Evolutionary conservation across 2,329 filamentous ascomycete genomes (phyloP).

Genomic region (Macrophomina tecta): DNA sequence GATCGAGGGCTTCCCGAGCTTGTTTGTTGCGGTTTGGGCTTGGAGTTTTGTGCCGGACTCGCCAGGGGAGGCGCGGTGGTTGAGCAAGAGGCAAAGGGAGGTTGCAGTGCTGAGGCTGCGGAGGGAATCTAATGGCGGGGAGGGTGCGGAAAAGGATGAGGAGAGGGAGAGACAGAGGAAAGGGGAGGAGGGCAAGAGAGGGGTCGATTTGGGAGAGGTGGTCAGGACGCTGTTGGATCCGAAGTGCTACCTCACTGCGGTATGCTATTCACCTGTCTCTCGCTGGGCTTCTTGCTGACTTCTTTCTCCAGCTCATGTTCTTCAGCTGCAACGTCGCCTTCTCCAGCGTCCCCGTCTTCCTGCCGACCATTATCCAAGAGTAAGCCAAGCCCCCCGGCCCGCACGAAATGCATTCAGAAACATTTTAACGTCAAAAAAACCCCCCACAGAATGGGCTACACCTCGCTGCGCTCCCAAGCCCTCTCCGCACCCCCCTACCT

Average conservation of each 20-base stretch:
- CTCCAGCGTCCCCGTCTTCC: conserved; percentile 83
- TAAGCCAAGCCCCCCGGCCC: conserved; percentile 35
- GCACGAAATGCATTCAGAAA: neutral
- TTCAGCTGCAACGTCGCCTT: conserved; percentile 89
- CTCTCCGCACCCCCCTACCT: conserved; percentile 84
- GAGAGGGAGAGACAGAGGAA: conserved; percentile 28
- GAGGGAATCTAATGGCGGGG: conserved; percentile 52
- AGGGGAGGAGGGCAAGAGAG: conserved; percentile 30
- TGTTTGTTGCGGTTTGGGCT: conserved; percentile 74
- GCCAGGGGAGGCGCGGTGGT: conserved; percentile 57
- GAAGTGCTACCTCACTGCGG: conserved; percentile 74
- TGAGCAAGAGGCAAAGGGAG: conserved; percentile 56
- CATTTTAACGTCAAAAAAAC: no score
- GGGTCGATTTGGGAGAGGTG: conserved; percentile 63
- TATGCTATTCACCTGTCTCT: conserved; percentile 36
- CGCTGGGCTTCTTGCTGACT: no score
- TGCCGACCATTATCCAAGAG: conserved; percentile 78
- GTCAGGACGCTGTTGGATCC: conserved; percentile 67
- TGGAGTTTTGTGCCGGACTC: conserved; percentile 80
- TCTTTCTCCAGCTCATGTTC: conserved; percentile 66
- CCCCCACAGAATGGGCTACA: conserved; percentile 69
- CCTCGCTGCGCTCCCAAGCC: conserved; percentile 71
- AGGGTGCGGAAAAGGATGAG: conserved; percentile 36
- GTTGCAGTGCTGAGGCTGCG: conserved; percentile 74
- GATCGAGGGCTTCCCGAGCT: conserved; percentile 82